Evolutionary conservation across 257 asterid species (phyloP).

Genomic region (Primulina tabacum): DNA sequence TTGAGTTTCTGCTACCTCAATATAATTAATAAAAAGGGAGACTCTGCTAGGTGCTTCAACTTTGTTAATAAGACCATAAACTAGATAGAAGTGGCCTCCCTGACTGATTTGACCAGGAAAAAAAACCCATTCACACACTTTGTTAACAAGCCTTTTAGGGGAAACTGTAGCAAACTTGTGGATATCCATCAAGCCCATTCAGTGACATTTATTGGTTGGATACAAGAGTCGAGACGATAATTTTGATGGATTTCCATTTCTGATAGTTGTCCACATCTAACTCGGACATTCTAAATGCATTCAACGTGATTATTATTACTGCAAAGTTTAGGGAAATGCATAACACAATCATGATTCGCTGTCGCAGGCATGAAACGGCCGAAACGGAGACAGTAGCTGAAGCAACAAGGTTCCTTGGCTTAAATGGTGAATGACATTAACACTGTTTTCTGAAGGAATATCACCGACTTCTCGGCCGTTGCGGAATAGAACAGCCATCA

Average conservation of each 20-base stretch:
- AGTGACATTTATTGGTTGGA: not conserved
- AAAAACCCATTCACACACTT: not conserved
- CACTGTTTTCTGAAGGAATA: too few relatives aligned
- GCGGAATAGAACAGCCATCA: too few relatives aligned
- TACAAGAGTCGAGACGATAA: not conserved
- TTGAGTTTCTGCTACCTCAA: not conserved
- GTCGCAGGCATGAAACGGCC: not conserved
- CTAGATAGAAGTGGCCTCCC: constrained; percentile 1
- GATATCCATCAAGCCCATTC: constrained; percentile 12
- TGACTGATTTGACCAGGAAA: not conserved
- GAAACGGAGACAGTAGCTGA: too few relatives aligned
- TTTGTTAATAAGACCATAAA: not conserved
- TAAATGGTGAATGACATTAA: too few relatives aligned
- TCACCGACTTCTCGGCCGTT: too few relatives aligned
- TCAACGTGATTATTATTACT: not conserved
- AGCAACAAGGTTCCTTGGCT: too few relatives aligned
- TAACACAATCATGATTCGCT: not conserved
- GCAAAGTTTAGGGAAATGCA: not conserved
- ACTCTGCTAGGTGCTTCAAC: not conserved
- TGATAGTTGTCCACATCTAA: not conserved
- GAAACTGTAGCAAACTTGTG: not conserved
- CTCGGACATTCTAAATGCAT: not conserved
- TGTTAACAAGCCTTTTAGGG: not conserved
- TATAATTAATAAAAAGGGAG: not conserved
- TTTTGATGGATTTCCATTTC: not conserved